Percentiles rank a stretch among this genome's conserved stretches.
Conservation (phyloP, 192 early-diverging fungal genomes). For the Coemansia sp. region DNA sequence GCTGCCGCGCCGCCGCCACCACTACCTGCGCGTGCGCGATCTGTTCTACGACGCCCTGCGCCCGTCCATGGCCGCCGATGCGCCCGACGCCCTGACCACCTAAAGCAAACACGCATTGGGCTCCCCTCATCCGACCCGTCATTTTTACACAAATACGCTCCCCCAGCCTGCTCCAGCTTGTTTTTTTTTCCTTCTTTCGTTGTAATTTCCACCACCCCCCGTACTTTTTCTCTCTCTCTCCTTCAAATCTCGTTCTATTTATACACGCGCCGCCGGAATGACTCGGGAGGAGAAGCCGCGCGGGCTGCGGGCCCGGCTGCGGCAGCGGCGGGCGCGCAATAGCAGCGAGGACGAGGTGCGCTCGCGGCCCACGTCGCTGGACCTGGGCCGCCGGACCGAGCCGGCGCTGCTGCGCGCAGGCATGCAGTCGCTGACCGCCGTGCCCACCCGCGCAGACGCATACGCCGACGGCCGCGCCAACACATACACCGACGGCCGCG, state of each 20-base stretch:
- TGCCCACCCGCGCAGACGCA: slow-evolving; percentile 16
- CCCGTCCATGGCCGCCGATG: slow-evolving; percentile 27
- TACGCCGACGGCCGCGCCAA: too few species aligned
- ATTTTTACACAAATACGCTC: too few species aligned
- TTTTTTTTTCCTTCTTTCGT: neutral
- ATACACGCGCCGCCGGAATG: slow-evolving; percentile 9
- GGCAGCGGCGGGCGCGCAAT: slow-evolving; percentile 40
- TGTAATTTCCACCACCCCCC: too few species aligned
- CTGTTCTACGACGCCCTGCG: slow-evolving; percentile 64
- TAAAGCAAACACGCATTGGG: neutral
- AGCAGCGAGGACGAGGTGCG: slow-evolving; percentile 42
- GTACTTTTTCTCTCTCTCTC: too few species aligned
- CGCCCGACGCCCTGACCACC: slow-evolving; percentile 11
- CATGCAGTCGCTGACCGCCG: slow-evolving; percentile 37
- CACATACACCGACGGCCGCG: neutral
- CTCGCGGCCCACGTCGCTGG: slow-evolving; percentile 38
- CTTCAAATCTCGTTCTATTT: neutral
- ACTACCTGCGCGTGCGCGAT: slow-evolving; percentile 60
- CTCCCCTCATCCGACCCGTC: too few species aligned
- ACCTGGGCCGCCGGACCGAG: slow-evolving; percentile 19
- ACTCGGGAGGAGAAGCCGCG: slow-evolving; percentile 41
- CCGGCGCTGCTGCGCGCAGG: slow-evolving; percentile 13
- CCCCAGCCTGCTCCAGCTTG: neutral
- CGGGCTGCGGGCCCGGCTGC: slow-evolving; percentile 39
- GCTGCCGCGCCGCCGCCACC: slow-evolving; percentile 58